phyloP scores from a whole-genome alignment of 2,329 filamentous ascomycete species.

The Pseudomassariella vexata region DNA sequence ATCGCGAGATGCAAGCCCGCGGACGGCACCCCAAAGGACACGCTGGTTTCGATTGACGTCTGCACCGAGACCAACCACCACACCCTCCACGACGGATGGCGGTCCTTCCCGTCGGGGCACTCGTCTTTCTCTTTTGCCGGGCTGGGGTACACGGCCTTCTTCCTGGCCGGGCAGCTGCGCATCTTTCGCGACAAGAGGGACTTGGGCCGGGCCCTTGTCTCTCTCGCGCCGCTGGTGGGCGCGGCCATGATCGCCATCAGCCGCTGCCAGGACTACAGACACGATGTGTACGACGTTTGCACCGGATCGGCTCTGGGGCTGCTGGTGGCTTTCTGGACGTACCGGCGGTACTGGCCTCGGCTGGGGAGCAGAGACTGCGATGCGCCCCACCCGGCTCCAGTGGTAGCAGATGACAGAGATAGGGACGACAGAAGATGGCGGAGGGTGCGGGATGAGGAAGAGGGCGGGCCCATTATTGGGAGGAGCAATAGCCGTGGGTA shows the following conservation, averaged over 20 bases:
- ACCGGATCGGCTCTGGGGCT: slow-evolving; percentile 56
- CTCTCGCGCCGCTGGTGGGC: slow-evolving; percentile 52
- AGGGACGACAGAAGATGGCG: slow-evolving; percentile 24
- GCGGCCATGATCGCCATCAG: slow-evolving; percentile 65
- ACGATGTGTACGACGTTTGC: slow-evolving; percentile 66
- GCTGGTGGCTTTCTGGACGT: slow-evolving; percentile 58
- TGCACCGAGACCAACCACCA: slow-evolving; percentile 69
- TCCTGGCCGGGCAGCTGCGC: slow-evolving; percentile 61
- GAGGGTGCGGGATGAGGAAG: slow-evolving; percentile 49
- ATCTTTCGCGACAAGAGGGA: slow-evolving; percentile 48
- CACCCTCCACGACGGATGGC: slow-evolving; percentile 74
- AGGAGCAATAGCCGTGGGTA: slow-evolving; percentile 24
- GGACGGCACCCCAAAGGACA: slow-evolving; percentile 37
- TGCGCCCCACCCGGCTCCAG: slow-evolving; percentile 49
- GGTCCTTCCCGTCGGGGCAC: slow-evolving; percentile 78
- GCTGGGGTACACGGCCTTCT: slow-evolving; percentile 67
- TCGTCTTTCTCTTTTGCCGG: slow-evolving; percentile 75
- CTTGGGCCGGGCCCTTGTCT: slow-evolving; percentile 50
- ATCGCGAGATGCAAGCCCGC: slow-evolving; percentile 74
- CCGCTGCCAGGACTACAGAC: slow-evolving; percentile 63
- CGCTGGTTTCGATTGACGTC: slow-evolving; percentile 58
- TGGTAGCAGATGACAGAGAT: slow-evolving; percentile 17
- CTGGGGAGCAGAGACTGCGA: slow-evolving; percentile 47
- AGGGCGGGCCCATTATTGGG: slow-evolving; percentile 28
- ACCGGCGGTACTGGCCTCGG: slow-evolving; percentile 57